Evolutionary conservation across 495 filamentous ascomycete genomes (phyloP).

Genomic region (Trichodelitschia bisporula): DNA sequence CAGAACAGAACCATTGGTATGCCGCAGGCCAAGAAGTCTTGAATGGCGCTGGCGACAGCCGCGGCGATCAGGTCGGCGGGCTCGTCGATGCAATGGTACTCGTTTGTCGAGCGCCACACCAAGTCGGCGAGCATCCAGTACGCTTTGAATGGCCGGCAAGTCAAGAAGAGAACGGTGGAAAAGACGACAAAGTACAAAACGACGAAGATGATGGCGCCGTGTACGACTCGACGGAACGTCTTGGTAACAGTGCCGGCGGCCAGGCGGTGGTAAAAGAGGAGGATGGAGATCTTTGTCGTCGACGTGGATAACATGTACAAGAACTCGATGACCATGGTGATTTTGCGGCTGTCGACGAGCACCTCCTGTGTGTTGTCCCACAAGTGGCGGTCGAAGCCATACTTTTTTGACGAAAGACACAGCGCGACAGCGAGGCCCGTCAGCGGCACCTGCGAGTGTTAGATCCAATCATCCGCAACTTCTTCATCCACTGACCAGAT

Average conservation of each 20-base stretch:
- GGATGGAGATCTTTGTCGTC: neutral
- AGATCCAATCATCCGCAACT: too few species aligned
- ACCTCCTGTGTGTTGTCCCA: neutral
- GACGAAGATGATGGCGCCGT: neutral
- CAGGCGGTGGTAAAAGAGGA: constrained; percentile 1
- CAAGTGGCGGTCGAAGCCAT: constrained; percentile 1
- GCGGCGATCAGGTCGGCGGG: neutral
- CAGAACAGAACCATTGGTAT: neutral
- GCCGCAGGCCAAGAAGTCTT: neutral
- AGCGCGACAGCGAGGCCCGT: too few species aligned
- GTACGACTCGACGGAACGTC: neutral
- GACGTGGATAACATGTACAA: neutral
- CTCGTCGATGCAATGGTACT: neutral
- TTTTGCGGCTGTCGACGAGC: neutral
- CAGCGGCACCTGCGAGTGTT: too few species aligned
- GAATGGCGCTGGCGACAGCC: neutral
- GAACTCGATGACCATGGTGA: neutral
- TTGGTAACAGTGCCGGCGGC: neutral
- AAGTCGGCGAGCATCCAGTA: neutral
- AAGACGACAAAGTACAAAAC: neutral
- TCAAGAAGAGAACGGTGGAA: neutral
- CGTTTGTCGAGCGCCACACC: neutral
- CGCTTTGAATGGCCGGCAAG: neutral
- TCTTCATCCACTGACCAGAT: neutral
- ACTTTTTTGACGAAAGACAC: too few species aligned